Conservation (phyloP, 306 rosid species). For the cucumber (Cucumis sativus) region Cucumber_9930_V3 NC_026657.2:31457001-31457500, state of each 20-base stretch:
- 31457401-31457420: conserved; percentile 37
- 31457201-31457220: conserved; percentile 33
- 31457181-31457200: conserved; percentile 47
- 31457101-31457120: conserved; percentile 38
- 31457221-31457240: conserved; percentile 46
- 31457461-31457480: conserved; percentile 45
- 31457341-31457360: conserved; percentile 80
- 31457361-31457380: conserved; percentile 64
- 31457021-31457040: conserved; percentile 58
- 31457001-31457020: conserved; percentile 34
- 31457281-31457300: conserved; percentile 46
- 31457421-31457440: conserved; percentile 56
- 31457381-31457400: conserved; percentile 42
- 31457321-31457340: conserved; percentile 40
- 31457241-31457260: conserved; percentile 42
- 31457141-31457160: conserved; percentile 68
- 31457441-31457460: conserved; percentile 46
- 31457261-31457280: conserved; percentile 46
- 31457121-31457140: conserved; percentile 59
- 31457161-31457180: conserved; percentile 54
- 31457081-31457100: conserved; percentile 47
- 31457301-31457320: conserved; percentile 37
- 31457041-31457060: conserved; percentile 54
- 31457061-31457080: conserved; percentile 68
- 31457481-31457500: conserved; percentile 53